Conservation (phyloP, 2,329 filamentous ascomycete species). For the Teratosphaeria epicoccoides region DNA sequence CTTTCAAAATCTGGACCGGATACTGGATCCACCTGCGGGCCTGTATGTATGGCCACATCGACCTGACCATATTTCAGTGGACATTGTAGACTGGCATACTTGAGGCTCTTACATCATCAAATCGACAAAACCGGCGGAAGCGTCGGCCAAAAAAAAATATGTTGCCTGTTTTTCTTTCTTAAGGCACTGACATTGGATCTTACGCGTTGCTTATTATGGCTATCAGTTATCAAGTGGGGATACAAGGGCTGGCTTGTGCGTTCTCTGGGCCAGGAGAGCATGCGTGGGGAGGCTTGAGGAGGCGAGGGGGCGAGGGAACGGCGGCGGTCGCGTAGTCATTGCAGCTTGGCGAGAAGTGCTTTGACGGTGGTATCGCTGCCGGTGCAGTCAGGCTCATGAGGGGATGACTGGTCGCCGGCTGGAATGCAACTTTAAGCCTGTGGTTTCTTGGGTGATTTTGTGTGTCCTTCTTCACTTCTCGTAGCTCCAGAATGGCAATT, state of each 20-base stretch:
- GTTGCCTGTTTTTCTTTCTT: neutral
- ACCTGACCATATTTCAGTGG: neutral
- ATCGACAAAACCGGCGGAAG: neutral
- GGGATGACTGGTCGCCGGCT: neutral
- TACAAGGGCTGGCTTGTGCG: neutral
- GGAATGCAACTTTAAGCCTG: neutral
- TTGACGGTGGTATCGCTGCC: neutral
- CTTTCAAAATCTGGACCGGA: constrained; percentile 14
- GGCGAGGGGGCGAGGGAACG: neutral
- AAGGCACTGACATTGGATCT: neutral
- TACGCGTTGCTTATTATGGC: neutral
- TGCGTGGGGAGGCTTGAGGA: neutral
- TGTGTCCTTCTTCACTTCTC: neutral
- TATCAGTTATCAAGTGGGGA: neutral
- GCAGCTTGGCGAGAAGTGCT: neutral
- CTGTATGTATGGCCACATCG: neutral
- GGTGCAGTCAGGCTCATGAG: neutral
- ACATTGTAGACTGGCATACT: neutral
- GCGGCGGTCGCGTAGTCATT: neutral
- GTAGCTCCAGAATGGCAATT: neutral
- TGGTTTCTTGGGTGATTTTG: neutral
- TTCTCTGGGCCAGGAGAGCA: neutral
- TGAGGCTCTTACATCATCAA: neutral
- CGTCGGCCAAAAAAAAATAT: neutral
- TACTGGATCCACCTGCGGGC: neutral